Evolutionary conservation across 2,329 filamentous ascomycete species (phyloP), one percentile per base, ranked within the genome.

Genomic region (Xylaria sp.): DNA sequence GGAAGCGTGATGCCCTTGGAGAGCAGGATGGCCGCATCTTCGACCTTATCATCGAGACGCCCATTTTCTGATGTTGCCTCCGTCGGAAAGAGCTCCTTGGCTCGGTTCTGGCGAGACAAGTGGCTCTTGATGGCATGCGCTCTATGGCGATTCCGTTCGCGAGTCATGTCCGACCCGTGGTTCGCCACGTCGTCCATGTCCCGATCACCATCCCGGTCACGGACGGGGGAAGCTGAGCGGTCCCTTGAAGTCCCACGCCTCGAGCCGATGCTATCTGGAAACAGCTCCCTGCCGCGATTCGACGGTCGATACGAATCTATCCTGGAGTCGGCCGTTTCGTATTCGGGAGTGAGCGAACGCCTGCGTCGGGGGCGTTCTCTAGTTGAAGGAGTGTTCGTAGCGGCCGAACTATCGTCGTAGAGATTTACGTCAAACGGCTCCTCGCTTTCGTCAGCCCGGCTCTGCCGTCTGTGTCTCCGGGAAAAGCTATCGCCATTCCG

Each of bases 391-490:
- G 65, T 73, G 7, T 83, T 41, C 78, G 18, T 80, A 74, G 20
- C 76, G 76, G 45, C 80, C 80, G 67, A 34, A n/a, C 87, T 87
- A 74, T 97, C 93, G 72, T 96, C 93, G 79, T 97, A 97, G 3
- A 97, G 91, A 75, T 88, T 92, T 41, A 90, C 91, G 74, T 92
- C 89, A 73, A 93, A 95, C 0, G 82, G 80, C 67, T 84, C 82
- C 41, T 86, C 82, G 41, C 85, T 83, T 5, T 87, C 85, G 58
- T 86, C 85, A 43, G 82, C 78, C 57, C 80, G 70, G 25, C 78
- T 74, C 50, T 81, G 73, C 43, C 77, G 73, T 36, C 76, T 73
- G 65, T 77, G 76, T 34, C 78, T 77, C 41, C 78, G 75, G 4
- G 74, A 68, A 62, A 74, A 68, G 23, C 76, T 55, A 39, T 76